Evolutionary conservation across 2,329 filamentous ascomycete species (phyloP), one percentile per base, ranked within the genome.

Genomic region (Colletotrichum navitas): DNA sequence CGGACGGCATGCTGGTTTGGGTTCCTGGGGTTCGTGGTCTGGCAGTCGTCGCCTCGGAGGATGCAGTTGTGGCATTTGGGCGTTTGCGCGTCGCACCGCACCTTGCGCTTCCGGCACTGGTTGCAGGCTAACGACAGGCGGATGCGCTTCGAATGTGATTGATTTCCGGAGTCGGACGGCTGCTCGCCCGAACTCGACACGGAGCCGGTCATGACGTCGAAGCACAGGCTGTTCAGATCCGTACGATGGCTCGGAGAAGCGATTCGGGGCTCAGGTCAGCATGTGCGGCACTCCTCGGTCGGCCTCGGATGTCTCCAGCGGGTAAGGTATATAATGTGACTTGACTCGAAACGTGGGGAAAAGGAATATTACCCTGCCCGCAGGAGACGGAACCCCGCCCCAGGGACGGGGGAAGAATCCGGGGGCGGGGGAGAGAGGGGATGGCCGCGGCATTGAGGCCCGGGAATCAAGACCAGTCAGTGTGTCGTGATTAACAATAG

Each of bases 41-140:
- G 74, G 58, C 76, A 77, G 1, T 71, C 63, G 51, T 77, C 76
- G 36, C 74, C 70, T 1, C 76, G 72, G 36, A 76, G 67, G 45
- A 64, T 88, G 74, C 77, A 78, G 58, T 78, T 78, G 14, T 74
- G 66, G 63, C 77, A 78, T 69, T 76, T 77, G 11, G 77, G 77
- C 12, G 66, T 69, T n/a, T 73, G 66, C 7, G 77, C 74, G 45
- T 78, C 77, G 63, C 77, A 78, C 1, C 77, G 74, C 7, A 78
- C 77, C 63, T 78, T 78, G 64, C 77, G 74, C 49, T 76, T 77
- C 6, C 77, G 75, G 62, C 77, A 78, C 55, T 75, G 74, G 16
- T 76, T 76, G 62, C 75, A 76, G 21, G 75, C 75, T 34, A 76
- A 66, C 12, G 73, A 74, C 14, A 76, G 70, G n/a, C 75, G 75